Percentiles rank a stretch among this genome's conserved stretches.
Evolutionary conservation across 2,329 filamentous ascomycete species (phyloP).

Genomic region (Stemphylium beticola): DNA sequence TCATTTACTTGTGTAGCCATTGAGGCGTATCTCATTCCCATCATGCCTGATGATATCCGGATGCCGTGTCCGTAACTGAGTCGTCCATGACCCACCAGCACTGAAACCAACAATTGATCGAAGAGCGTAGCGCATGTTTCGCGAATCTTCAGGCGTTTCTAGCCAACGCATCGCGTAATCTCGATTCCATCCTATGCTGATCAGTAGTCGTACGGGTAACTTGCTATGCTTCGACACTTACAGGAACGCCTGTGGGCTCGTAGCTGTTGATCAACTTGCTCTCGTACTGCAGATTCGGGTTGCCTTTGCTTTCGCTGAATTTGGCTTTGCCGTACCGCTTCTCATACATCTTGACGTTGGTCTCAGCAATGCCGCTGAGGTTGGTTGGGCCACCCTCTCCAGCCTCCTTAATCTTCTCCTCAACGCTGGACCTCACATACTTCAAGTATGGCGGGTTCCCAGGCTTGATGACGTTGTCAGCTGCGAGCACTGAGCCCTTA

Average conservation of each 20-base stretch:
- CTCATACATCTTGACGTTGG: slow-evolving; percentile 56
- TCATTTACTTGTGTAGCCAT: background rate
- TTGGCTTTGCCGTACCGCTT: slow-evolving; percentile 56
- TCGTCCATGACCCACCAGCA: background rate
- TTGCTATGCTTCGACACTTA: slow-evolving; percentile 49
- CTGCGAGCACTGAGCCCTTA: slow-evolving; percentile 67
- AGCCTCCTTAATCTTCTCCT: slow-evolving; percentile 62
- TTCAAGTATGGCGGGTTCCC: slow-evolving; percentile 74
- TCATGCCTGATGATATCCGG: background rate
- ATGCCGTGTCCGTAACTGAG: background rate
- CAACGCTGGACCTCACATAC: slow-evolving; percentile 70
- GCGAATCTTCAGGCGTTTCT: slow-evolving; percentile 8
- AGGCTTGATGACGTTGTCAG: slow-evolving; percentile 74
- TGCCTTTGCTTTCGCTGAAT: slow-evolving; percentile 57
- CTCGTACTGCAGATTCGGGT: slow-evolving; percentile 70
- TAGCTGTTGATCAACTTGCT: slow-evolving; percentile 69
- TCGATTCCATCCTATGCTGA: slow-evolving; percentile 67
- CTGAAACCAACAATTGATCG: background rate
- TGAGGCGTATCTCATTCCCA: background rate
- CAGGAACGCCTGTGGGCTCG: slow-evolving; percentile 70
- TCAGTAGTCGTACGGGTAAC: slow-evolving; percentile 4
- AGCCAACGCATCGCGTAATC: slow-evolving; percentile 62
- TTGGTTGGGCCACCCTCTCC: slow-evolving; percentile 44
- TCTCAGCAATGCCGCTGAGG: slow-evolving; percentile 51
- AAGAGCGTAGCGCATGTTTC: background rate